These are phyloP conservation scores for Globisporangium spiculum DNA, from an alignment of 352 stramenopile species.

Conservation along the genomic window DNA sequence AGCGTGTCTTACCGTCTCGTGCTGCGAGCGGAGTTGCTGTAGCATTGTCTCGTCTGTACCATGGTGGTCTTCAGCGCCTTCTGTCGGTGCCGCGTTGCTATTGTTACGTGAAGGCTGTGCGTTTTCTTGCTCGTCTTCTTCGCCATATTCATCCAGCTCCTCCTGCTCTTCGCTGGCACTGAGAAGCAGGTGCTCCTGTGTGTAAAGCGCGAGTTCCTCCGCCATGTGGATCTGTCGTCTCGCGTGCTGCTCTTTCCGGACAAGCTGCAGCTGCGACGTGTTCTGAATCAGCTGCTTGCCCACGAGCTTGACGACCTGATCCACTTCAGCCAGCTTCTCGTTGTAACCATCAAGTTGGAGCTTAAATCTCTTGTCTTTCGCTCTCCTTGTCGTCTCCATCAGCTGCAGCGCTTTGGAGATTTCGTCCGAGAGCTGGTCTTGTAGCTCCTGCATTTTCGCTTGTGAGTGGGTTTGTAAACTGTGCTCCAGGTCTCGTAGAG, in stretches of 20 bases:
- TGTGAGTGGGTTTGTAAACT: conserved; percentile 16
- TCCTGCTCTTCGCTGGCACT: neutral
- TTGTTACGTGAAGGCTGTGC: neutral
- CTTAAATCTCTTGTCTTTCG: conserved; percentile 20
- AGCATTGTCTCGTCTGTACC: conserved; percentile 7
- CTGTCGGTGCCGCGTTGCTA: neutral
- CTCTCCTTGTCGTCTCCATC: neutral
- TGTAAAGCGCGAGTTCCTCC: conserved; percentile 7
- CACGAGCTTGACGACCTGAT: conserved; percentile 62
- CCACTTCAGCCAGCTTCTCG: conserved; percentile 48
- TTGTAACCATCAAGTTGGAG: conserved; percentile 26
- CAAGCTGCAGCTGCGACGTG: conserved; percentile 55
- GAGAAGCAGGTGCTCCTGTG: conserved; percentile 6
- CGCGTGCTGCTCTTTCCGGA: conserved; percentile 40
- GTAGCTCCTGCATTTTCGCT: conserved; percentile 9
- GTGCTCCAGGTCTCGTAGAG: conserved; percentile 5
- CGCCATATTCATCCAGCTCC: neutral
- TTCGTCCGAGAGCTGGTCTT: neutral
- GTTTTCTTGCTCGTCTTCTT: neutral
- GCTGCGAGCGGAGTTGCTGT: conserved; percentile 26
- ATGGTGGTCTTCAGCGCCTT: conserved; percentile 7
- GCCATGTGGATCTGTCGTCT: conserved; percentile 17
- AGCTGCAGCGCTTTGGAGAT: neutral
- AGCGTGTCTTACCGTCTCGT: conserved; percentile 31
- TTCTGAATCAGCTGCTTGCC: conserved; percentile 66